phyloP scores from a whole-genome alignment of 2,329 filamentous ascomycete species.

The Pyrenochaeta sp. region DNA sequence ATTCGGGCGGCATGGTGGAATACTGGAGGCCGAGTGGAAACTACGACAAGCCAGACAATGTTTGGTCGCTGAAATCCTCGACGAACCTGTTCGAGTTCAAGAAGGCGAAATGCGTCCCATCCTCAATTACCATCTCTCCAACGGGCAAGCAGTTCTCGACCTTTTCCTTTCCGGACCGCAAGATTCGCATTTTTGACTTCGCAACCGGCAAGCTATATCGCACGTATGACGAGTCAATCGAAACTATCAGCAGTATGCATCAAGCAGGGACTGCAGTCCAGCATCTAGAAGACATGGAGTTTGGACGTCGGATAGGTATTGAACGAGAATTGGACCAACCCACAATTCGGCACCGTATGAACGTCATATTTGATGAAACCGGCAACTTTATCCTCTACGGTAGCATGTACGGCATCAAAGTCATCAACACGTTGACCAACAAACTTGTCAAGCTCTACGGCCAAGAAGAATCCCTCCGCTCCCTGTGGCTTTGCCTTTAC shows the following conservation, averaged over 20 bases:
- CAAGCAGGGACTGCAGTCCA: slow-evolving; percentile 85
- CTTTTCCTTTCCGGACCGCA: slow-evolving; percentile 91
- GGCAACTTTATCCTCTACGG: slow-evolving; percentile 95
- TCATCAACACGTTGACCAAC: slow-evolving; percentile 95
- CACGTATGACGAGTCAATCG: slow-evolving; percentile 93
- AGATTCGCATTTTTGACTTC: slow-evolving; percentile 94
- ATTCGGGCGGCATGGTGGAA: slow-evolving; percentile 92
- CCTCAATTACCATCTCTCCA: slow-evolving; percentile 83
- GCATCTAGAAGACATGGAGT: slow-evolving; percentile 88
- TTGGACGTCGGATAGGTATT: slow-evolving; percentile 83
- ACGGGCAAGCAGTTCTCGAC: slow-evolving; percentile 85
- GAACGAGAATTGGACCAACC: slow-evolving; percentile 85
- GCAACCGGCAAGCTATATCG: slow-evolving; percentile 84
- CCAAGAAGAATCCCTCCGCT: slow-evolving; percentile 85
- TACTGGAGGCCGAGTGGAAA: slow-evolving; percentile 86
- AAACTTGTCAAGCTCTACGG: slow-evolving; percentile 89
- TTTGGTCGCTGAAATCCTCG: slow-evolving; percentile 91
- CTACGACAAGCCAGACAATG: slow-evolving; percentile 89
- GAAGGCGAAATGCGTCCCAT: slow-evolving; percentile 83
- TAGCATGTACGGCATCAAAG: slow-evolving; percentile 89
- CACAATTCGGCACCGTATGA: slow-evolving; percentile 72
- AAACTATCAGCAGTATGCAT: slow-evolving; percentile 92
- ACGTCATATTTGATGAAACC: slow-evolving; percentile 94
- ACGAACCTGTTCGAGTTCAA: slow-evolving; percentile 98
- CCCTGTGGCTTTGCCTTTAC: slow-evolving; percentile 84